These are phyloP conservation scores for Mortierella antarctica DNA, from an alignment of 192 early-diverging fungal species.

Conservation along the genomic window DNA sequence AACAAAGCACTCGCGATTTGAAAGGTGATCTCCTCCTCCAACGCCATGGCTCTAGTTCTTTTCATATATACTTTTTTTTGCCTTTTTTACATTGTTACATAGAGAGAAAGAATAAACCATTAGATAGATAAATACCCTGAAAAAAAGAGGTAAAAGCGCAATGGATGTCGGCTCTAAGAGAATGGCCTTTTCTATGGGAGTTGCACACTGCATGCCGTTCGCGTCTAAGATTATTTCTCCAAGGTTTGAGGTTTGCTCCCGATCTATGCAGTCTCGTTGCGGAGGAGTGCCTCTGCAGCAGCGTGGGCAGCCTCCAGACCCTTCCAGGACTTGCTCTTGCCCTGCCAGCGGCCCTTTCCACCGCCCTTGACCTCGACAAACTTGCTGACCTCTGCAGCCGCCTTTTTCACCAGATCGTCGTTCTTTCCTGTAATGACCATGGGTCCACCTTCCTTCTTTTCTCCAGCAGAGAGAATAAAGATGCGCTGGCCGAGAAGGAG, in stretches of 20 bases:
- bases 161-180: too few relatives aligned
- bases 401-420: slow-evolving; percentile 53
- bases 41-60: background rate
- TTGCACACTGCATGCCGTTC: too few relatives aligned
- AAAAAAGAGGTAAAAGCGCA: too few relatives aligned
- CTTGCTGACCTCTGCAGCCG: slow-evolving; percentile 28
- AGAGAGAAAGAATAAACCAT: background rate
- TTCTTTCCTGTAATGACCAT: slow-evolving; percentile 55
- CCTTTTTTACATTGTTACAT: background rate
- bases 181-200: too few relatives aligned
- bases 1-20: background rate
- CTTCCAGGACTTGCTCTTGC: slow-evolving; percentile 59
- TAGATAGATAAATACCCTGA: background rate
- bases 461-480: slow-evolving; percentile 56
- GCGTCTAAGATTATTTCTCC: too few relatives aligned
- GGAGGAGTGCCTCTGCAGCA: slow-evolving; percentile 21
- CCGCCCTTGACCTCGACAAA: slow-evolving; percentile 60
- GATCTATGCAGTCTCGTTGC: slow-evolving; percentile 8
- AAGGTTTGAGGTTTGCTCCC: too few relatives aligned
- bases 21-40: background rate
- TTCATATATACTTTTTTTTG: background rate
- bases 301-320: slow-evolving; percentile 43
- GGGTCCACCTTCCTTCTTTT: slow-evolving; percentile 54
- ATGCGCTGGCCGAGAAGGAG: slow-evolving; percentile 28
- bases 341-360: slow-evolving; percentile 63